Percentiles rank a stretch among this genome's conserved stretches.
phyloP scores from a whole-genome alignment of 2,329 filamentous ascomycete genomes.

The Colletotrichum sp. region DNA sequence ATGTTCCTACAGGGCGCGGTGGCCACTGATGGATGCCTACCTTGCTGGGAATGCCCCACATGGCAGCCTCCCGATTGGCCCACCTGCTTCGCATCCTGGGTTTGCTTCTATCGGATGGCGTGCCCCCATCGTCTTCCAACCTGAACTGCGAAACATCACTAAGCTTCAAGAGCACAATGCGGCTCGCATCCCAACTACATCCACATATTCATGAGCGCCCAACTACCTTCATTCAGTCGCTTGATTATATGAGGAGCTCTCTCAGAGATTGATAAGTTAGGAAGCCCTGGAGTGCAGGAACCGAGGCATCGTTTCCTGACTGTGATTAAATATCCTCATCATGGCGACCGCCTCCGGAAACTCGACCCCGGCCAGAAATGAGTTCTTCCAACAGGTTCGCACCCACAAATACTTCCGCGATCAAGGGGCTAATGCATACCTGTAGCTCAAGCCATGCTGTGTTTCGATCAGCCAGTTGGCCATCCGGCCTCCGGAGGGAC shows the following conservation, averaged over 20 bases:
- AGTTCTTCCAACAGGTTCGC: conserved; percentile 41
- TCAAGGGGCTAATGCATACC: neutral
- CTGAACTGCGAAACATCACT: neutral
- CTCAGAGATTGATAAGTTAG: neutral
- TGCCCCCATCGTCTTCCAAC: neutral
- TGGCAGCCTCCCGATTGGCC: neutral
- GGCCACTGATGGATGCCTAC: neutral
- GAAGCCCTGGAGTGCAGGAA: neutral
- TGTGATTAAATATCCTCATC: neutral
- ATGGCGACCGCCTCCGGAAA: conserved; percentile 11
- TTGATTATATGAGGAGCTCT: neutral
- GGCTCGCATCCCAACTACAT: neutral
- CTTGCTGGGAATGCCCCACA: neutral
- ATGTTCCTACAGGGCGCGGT: neutral
- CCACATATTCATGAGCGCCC: neutral
- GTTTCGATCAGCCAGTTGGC: conserved; percentile 64
- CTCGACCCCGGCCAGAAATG: conserved; percentile 29
- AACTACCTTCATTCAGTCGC: neutral
- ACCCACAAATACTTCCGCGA: too few species aligned
- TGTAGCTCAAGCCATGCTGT: conserved; percentile 67
- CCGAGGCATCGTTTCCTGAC: neutral
- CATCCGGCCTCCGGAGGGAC: conserved; percentile 50
- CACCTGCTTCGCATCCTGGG: neutral
- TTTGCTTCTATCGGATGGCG: neutral
- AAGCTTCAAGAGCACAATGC: neutral